Evolutionary conservation across 78 protist species (phyloP), one percentile per base, ranked within the genome.

Genomic region (slime mould (Dictyostelium discoideum)): DNA sequence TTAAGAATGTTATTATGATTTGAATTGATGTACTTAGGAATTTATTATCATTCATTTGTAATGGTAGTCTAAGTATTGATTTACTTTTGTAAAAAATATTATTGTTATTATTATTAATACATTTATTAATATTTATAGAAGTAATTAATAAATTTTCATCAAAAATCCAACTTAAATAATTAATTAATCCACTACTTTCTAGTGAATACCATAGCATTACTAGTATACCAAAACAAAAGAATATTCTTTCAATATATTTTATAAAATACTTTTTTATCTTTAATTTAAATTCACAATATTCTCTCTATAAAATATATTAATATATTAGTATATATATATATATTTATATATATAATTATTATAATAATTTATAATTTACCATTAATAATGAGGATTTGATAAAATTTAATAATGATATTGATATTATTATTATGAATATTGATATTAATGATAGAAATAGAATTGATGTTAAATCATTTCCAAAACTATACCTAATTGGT

Each of bases 381-480:
- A 16, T 44, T 79, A 46, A 10, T 79, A 44, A 3, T 79, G 48
- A 18, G 3, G 63, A 44, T 24, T 79, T 79, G 3, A 79, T 79
- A 44, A 46, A 39, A n/a, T 79, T 79, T 46, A 79, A 79, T 42
- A 79, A n/a, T 44, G 84, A n/a, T 22, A 79, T 79, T 44, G 84
- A 79, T 79, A 46, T 10, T 10, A 79, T 79, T 10, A 79, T n/a
- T n/a, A 79, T 44, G 11, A 79, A 44, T 42, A 79, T 29, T 2
- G 63, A 22, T 46, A 79, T 44, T n/a, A 79, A 46, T n/a, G 84
- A 22, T 9, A 79, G 29, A 22, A 79, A 79, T 22, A 79, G 63
- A 42, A 79, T 39, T 44, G 84, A 79, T n/a, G 67, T 79, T 13
- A 44, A n/a, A n/a, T 79, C 84, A 79, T 79, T 79, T 42, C 84